Evolutionary conservation across 306 rosid genomes (phyloP).

Genomic region (Medicago truncatula): MtrunA17r5.0-ANR NC_053049.1:15098501-15099000

Average conservation of each 20-base stretch:
- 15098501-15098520: too few species aligned
- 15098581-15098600: neutral
- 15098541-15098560: neutral
- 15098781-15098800: neutral
- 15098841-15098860: neutral
- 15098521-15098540: neutral
- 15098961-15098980: too few species aligned
- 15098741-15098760: neutral
- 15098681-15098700: neutral
- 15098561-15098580: neutral
- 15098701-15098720: neutral
- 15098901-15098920: neutral
- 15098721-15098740: fast-evolving
- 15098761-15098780: neutral
- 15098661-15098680: neutral
- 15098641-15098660: neutral
- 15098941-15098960: neutral
- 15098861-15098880: neutral
- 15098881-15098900: neutral
- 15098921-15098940: neutral
- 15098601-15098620: neutral
- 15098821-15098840: neutral
- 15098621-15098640: neutral
- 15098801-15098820: neutral
- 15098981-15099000: too few species aligned